Conservation (phyloP, 83 land plant species). For the Picea engelmannii region DNA sequence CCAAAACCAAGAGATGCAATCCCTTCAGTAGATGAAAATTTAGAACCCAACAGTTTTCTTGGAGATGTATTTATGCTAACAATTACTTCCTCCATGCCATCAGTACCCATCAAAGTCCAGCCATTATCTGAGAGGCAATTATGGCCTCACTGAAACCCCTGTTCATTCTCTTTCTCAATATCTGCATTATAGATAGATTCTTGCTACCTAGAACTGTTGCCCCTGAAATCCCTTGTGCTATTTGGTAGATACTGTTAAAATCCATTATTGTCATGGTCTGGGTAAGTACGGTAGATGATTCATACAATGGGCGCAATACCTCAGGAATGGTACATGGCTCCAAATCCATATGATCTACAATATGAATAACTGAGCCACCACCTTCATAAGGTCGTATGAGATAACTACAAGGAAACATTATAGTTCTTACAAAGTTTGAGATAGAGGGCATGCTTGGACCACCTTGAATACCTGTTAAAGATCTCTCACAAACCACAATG, state of each 20-base stretch:
- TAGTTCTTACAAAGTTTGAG: slow-evolving; percentile 74
- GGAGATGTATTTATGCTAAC: slow-evolving; percentile 67
- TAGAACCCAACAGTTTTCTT: slow-evolving; percentile 42
- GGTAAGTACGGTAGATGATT: slow-evolving; percentile 58
- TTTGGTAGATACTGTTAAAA: too few species aligned
- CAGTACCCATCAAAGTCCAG: slow-evolving; percentile 66
- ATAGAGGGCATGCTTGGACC: slow-evolving; percentile 72
- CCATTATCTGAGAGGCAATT: slow-evolving; percentile 73
- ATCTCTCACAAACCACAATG: slow-evolving; percentile 87
- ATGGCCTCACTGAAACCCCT: slow-evolving; percentile 42
- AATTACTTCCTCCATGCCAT: slow-evolving; percentile 79
- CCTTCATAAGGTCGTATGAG: slow-evolving; percentile 90
- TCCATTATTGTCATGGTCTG: slow-evolving; percentile 68
- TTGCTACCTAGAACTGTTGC: too few species aligned
- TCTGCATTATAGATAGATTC: too few species aligned
- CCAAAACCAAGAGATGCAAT: slow-evolving; percentile 44
- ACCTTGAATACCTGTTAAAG: slow-evolving; percentile 63
- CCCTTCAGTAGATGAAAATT: slow-evolving; percentile 44
- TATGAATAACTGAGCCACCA: slow-evolving; percentile 82
- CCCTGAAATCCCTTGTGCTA: too few species aligned
- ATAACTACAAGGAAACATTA: slow-evolving; percentile 89
- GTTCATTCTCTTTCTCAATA: too few species aligned
- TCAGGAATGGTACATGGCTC: slow-evolving; percentile 77
- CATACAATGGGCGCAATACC: slow-evolving; percentile 65
- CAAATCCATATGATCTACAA: slow-evolving; percentile 88